Percentiles rank a stretch among this genome's conserved stretches.
Evolutionary conservation across 2,329 filamentous ascomycete genomes (phyloP).

Genomic region (Colletotrichum liriopes): DNA sequence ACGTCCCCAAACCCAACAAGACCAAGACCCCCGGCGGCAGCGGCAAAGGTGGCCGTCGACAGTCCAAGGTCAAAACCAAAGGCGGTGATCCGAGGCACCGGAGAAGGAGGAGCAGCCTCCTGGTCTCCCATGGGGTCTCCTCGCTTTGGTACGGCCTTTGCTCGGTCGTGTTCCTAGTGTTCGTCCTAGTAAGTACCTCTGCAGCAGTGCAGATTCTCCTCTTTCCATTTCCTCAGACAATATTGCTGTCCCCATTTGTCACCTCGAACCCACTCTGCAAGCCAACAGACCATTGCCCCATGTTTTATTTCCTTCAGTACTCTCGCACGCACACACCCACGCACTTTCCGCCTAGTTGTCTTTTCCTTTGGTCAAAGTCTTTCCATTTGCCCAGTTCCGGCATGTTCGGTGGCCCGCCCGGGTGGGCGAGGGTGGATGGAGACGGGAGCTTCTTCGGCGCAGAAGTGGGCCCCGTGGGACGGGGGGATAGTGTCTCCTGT

Average conservation of each 20-base stretch:
- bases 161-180: constrained; percentile 39
- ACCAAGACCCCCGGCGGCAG: constrained; percentile 9
- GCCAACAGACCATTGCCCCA: constrained; percentile 2
- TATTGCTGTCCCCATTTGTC: constrained; percentile 16
- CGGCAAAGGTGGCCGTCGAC: constrained; percentile 1
- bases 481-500: constrained; percentile 33
- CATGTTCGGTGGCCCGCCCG: constrained; percentile 41
- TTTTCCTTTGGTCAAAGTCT: constrained; percentile 15
- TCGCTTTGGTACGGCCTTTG: constrained; percentile 43
- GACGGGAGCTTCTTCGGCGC: constrained; percentile 42
- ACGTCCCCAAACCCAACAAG: background rate
- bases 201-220: constrained; percentile 19
- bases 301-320: constrained; percentile 1
- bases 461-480: constrained; percentile 40
- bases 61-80: background rate
- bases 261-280: constrained; percentile 21
- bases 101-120: constrained; percentile 42
- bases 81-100: constrained; percentile 24
- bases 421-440: constrained; percentile 31
- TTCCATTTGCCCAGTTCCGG: constrained; percentile 32
- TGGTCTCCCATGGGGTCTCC: constrained; percentile 43
- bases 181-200: constrained; percentile 38
- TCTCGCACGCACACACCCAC: constrained; percentile 16
- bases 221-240: constrained; percentile 4
- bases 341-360: background rate